phyloP scores from a whole-genome alignment of 345 rosid genomes.

The Zanthoxylum bungeanum region DNA sequence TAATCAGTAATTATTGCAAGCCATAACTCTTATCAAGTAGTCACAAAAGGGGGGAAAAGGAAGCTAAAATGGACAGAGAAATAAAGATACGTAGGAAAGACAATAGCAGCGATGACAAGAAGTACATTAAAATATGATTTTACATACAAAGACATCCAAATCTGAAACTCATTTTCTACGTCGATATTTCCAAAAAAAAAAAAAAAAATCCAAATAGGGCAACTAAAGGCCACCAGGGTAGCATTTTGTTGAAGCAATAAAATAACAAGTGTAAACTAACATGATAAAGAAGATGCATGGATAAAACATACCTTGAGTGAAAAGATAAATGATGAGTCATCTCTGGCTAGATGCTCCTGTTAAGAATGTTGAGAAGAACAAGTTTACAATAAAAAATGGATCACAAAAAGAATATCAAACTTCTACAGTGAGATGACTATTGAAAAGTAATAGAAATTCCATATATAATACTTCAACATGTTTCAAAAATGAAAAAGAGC shows the following conservation, averaged over 20 bases:
- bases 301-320: constrained; percentile 66
- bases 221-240: neutral
- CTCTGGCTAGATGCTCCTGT: constrained; percentile 93
- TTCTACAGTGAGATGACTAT: neutral
- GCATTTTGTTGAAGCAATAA: neutral
- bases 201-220: neutral
- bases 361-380: neutral
- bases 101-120: neutral
- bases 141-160: neutral
- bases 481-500: neutral
- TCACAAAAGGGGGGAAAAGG: neutral
- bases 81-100: neutral
- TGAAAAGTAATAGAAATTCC: neutral
- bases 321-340: constrained; percentile 80
- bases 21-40: neutral
- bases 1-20: neutral
- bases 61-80: neutral
- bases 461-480: neutral
- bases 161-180: neutral
- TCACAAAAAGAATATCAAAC: neutral
- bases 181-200: neutral
- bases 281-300: constrained; percentile 12
- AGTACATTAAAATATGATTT: neutral
- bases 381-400: neutral
- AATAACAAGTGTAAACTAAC: neutral